Base-by-base conservation (phyloP, 2,329 filamentous ascomycete species). In the Lomentospora prolificans region DNA sequence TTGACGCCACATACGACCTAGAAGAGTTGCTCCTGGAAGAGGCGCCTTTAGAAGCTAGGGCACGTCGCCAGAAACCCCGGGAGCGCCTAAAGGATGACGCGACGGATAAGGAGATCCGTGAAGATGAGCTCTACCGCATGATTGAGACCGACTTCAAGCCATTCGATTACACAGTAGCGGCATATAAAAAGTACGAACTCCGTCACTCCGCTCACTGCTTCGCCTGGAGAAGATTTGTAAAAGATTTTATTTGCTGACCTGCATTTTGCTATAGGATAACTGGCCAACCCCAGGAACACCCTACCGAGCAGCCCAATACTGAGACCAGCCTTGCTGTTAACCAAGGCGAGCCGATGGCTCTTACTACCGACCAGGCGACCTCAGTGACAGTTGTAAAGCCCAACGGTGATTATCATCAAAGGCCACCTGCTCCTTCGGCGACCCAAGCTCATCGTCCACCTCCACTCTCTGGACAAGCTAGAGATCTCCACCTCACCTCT, bases 1-100 rank as follows among this genome's bases (percentile, higher is more conserved):
- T 99, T 62, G 94, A 99, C 70, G 94, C 94, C 3, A 99, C 94
- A 0, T 97, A 99, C 67, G 94, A 99, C 69, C 74, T 99, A 53
- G 94, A 99, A 67, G 94, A 99, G 69, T 71, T 99, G 19, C 73
- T 99, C 2, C 72, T 99, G 48, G 94, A 99, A 70, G 94, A 99
- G 68, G 94, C 94, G 10, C 94, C 94, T 1, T 74, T 99, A 4
- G 94, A 99, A 70, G 94, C 94, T 56, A 80, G 94, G 64, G 90
- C 94, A 53, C 82, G 94, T 62, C 85, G 92, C 66, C 94, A 97
- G 69, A 96, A 97, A 70, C 94, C 94, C 2, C 81, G 94, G 60
- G 91, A 95, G 61, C 86, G 89, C 61, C 75, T 99, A 66, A 92
- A 94, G 70, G 90, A 95, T 2, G 92, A 97, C 72, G 94, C 94